A percentile compares a stretch with the other conserved stretches of the same genome.
Conservation (phyloP, 1,284 basidiomycete species). For the Anthracocystis setariae region DNA sequence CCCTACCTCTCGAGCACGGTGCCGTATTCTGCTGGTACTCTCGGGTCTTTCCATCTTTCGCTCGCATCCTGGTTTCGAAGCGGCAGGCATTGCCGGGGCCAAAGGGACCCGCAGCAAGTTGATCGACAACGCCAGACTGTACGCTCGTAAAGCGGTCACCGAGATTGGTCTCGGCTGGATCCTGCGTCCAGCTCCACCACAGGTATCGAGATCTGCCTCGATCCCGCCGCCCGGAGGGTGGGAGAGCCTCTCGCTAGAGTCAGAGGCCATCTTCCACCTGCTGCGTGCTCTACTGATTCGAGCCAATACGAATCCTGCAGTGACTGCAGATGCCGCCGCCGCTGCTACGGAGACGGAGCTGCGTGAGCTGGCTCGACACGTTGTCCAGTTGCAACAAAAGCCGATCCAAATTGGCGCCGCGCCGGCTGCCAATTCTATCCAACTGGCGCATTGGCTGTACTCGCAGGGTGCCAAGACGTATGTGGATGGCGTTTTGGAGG, state of each 20-base stretch:
- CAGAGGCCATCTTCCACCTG: constrained; percentile 28
- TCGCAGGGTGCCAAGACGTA: constrained; percentile 29
- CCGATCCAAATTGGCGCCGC: constrained; percentile 24
- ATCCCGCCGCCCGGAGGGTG: constrained; percentile 40
- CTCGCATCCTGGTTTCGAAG: constrained; percentile 31
- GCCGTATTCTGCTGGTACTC: constrained; percentile 36
- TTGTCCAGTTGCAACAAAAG: constrained; percentile 18
- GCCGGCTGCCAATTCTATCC: constrained; percentile 6
- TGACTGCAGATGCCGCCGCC: constrained; percentile 3
- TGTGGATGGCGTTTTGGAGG: constrained; percentile 30
- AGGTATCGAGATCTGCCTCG: constrained; percentile 2
- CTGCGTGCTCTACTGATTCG: constrained; percentile 33
- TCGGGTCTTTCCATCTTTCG: constrained; percentile 43
- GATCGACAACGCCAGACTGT: constrained; percentile 51
- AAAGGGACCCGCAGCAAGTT: constrained; percentile 38
- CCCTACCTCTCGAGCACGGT: constrained; percentile 43
- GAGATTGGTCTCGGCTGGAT: constrained; percentile 53
- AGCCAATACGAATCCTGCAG: constrained; percentile 6
- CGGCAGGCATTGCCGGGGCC: constrained; percentile 26
- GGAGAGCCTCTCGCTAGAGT: constrained; percentile 45
- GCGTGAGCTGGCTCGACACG: constrained; percentile 14
- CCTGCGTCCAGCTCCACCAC: constrained; percentile 25
- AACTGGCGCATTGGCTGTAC: constrained; percentile 34
- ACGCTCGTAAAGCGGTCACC: constrained; percentile 46
- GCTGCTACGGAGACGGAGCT: constrained; percentile 18